phyloP scores from a whole-genome alignment of 495 filamentous ascomycete species.

The Xylaria bambusicola region DNA sequence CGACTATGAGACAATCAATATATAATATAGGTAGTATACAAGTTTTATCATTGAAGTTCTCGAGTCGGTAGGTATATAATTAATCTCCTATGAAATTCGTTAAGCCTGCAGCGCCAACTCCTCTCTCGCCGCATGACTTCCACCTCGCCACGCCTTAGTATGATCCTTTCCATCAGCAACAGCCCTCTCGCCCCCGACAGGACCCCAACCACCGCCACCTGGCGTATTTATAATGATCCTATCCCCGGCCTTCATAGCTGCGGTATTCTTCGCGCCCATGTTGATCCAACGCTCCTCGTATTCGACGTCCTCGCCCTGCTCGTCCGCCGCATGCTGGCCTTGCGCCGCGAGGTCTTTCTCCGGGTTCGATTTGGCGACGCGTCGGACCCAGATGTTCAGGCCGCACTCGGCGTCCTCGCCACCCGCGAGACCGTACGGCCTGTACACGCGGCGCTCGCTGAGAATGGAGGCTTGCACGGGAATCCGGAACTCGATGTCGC shows the following conservation, averaged over 20 bases:
- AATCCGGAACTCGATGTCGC: conserved; percentile 93
- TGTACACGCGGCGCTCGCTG: conserved; percentile 81
- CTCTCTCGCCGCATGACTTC: conserved; percentile 58
- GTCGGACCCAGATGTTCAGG: conserved; percentile 83
- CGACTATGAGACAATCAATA: no score
- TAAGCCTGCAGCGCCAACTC: conserved; percentile 52
- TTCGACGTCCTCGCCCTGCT: conserved; percentile 40
- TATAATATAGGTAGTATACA: no score
- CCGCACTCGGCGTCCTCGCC: conserved; percentile 79
- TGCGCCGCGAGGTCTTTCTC: conserved; percentile 42
- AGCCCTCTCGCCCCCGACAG: conserved; percentile 55
- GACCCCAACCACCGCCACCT: conserved; percentile 75
- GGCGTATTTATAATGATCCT: conserved; percentile 74
- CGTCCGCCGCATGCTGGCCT: conserved; percentile 31
- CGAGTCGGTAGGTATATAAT: no score
- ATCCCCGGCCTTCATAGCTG: conserved; percentile 81
- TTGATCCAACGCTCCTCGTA: conserved; percentile 73
- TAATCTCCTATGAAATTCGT: no score
- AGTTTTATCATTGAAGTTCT: no score
- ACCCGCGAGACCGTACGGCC: conserved; percentile 87
- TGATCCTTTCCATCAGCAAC: conserved; percentile 50
- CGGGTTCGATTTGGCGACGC: conserved; percentile 54
- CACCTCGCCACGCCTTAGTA: conserved; percentile 60
- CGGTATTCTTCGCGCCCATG: conserved; percentile 91
- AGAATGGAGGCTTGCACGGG: conserved; percentile 88